A percentile compares a stretch with the other conserved stretches of the same genome.
These are phyloP conservation scores for Morella rubra DNA, from an alignment of 306 rosid genomes.

Conservation along the genomic window DNA sequence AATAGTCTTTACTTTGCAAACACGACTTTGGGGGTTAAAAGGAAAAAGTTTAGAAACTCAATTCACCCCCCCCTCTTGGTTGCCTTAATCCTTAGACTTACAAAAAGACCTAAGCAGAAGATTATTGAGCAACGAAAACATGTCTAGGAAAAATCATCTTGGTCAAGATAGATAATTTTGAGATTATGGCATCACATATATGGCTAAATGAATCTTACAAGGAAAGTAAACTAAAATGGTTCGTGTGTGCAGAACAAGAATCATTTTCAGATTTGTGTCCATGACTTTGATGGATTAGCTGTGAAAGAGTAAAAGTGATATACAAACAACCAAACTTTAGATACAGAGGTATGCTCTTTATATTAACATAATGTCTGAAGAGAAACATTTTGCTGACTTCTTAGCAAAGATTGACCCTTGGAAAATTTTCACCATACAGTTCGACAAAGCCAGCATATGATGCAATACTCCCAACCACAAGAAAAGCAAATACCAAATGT, in stretches of 20 bases:
- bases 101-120: background rate
- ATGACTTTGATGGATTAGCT: background rate
- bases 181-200: background rate
- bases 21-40: too few species aligned
- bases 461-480: background rate
- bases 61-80: too few species aligned
- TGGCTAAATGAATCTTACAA: background rate
- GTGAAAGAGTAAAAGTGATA: background rate
- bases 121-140: background rate
- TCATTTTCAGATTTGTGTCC: background rate
- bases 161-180: background rate
- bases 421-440: background rate
- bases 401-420: background rate
- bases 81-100: too few species aligned
- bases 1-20: too few species aligned
- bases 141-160: background rate
- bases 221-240: background rate
- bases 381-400: background rate
- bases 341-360: background rate
- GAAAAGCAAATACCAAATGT: too few species aligned
- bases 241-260: too few species aligned
- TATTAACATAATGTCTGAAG: background rate
- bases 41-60: too few species aligned
- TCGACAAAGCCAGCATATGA: background rate
- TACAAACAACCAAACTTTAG: background rate